These are phyloP conservation scores for Ogataea pilisensis DNA, from an alignment of 805 yeast species.

Conservation along the genomic window DNA sequence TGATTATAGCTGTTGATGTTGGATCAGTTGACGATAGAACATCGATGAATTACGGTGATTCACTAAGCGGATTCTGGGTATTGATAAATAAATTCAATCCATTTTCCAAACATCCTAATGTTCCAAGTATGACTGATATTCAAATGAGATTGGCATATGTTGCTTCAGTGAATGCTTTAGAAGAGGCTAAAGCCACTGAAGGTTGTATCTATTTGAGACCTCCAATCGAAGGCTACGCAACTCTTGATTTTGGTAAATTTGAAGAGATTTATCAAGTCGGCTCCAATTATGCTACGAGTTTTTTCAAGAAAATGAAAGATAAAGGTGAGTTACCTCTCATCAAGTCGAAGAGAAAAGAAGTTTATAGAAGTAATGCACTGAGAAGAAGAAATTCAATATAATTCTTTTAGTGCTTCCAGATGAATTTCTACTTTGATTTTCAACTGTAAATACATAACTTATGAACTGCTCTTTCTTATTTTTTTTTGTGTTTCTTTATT, in stretches of 20 bases:
- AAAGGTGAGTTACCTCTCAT: constrained; percentile 56
- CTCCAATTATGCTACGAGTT: constrained; percentile 59
- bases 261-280: constrained; percentile 88
- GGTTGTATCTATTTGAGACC: constrained; percentile 90
- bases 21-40: constrained; percentile 92
- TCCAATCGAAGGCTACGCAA: constrained; percentile 88
- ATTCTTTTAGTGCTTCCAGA: too few relatives aligned
- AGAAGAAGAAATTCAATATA: constrained; percentile 65
- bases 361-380: constrained; percentile 25
- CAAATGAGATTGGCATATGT: constrained; percentile 92
- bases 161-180: constrained; percentile 89
- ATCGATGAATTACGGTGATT: constrained; percentile 88
- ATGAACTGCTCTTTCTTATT: too few relatives aligned
- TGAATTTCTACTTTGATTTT: too few relatives aligned
- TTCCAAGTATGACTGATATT: constrained; percentile 92
- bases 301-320: constrained; percentile 48
- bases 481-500: too few relatives aligned
- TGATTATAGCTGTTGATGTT: constrained; percentile 90
- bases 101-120: constrained; percentile 79
- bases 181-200: constrained; percentile 75
- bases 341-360: constrained; percentile 44
- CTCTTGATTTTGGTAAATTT: constrained; percentile 87
- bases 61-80: constrained; percentile 91
- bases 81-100: constrained; percentile 84
- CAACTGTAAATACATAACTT: too few relatives aligned